phyloP scores from a whole-genome alignment of 2,329 filamentous ascomycete genomes.

The Xylariaceae sp. region DNA sequence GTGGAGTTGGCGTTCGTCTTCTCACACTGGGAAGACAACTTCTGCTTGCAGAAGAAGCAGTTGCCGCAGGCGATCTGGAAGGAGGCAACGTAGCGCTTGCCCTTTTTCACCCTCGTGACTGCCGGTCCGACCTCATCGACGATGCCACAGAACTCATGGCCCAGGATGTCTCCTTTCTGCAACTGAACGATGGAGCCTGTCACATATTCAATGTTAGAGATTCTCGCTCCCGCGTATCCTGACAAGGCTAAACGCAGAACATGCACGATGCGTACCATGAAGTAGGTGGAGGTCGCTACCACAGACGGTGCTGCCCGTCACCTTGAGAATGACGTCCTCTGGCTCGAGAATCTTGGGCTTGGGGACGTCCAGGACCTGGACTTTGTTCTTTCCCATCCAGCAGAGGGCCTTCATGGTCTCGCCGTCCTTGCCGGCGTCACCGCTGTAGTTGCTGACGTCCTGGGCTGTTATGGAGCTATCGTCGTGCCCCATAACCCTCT shows the following conservation, averaged over 20 bases:
- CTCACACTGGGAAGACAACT: constrained; percentile 74
- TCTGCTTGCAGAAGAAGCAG: constrained; percentile 75
- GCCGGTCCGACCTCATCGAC: constrained; percentile 50
- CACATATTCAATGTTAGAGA: not conserved
- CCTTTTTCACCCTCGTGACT: constrained; percentile 49
- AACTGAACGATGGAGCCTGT: constrained; percentile 50
- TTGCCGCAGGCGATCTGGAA: constrained; percentile 75
- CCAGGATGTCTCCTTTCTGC: constrained; percentile 60
- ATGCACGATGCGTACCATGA: constrained; percentile 35
- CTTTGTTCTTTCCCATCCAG: constrained; percentile 78
- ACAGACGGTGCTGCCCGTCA: constrained; percentile 60
- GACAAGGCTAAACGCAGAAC: not conserved
- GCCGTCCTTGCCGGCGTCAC: constrained; percentile 44
- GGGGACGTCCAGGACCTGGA: constrained; percentile 62
- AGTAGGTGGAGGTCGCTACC: constrained; percentile 55
- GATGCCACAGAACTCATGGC: constrained; percentile 56
- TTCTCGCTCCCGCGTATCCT: not conserved
- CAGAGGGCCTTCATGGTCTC: constrained; percentile 73
- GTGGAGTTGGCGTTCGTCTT: constrained; percentile 70
- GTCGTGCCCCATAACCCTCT: constrained; percentile 63
- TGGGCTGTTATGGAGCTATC: constrained; percentile 61
- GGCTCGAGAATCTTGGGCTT: constrained; percentile 69
- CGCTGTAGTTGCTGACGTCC: constrained; percentile 60
- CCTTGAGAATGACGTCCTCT: constrained; percentile 71
- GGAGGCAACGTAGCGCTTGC: constrained; percentile 71